Evolutionary conservation across 345 rosid genomes (phyloP).

Genomic region (Cardamine chenopodiifolia): DNA sequence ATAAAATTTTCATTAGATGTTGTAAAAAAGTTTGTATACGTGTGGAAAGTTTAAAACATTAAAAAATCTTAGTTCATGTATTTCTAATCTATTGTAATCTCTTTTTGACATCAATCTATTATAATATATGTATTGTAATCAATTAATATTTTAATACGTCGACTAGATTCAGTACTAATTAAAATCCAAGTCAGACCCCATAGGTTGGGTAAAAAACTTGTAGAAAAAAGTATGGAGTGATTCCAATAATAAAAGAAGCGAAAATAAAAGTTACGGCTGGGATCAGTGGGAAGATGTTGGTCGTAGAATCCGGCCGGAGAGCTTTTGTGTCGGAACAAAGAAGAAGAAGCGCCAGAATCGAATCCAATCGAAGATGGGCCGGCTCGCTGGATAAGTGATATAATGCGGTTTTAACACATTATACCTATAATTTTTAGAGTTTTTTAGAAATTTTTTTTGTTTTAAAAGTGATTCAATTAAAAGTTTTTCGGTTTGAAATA

Average conservation of each 20-base stretch:
- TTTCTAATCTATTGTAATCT: not conserved
- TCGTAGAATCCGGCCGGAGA: slow-evolving; percentile 87
- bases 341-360: slow-evolving; percentile 42
- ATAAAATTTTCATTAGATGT: not conserved
- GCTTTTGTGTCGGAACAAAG: slow-evolving; percentile 79
- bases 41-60: not conserved
- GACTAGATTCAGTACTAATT: not conserved
- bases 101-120: too few relatives aligned
- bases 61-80: not conserved
- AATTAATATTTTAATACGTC: too few relatives aligned
- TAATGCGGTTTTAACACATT: too few relatives aligned
- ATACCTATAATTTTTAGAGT: too few relatives aligned
- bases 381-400: too few relatives aligned
- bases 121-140: not conserved
- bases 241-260: not conserved
- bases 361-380: slow-evolving; percentile 56
- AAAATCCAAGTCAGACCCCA: not conserved
- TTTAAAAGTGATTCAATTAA: too few relatives aligned
- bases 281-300: slow-evolving; percentile 42
- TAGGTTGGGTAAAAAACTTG: not conserved
- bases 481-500: too few relatives aligned
- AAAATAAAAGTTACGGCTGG: slow-evolving; percentile 33
- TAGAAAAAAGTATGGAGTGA: not conserved
- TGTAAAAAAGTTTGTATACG: not conserved
- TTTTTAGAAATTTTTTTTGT: too few relatives aligned